A percentile compares a stretch with the other conserved stretches of the same genome.
Evolutionary conservation across 805 yeast genomes (phyloP).

Genomic region (Ogataea dorogensis): DNA sequence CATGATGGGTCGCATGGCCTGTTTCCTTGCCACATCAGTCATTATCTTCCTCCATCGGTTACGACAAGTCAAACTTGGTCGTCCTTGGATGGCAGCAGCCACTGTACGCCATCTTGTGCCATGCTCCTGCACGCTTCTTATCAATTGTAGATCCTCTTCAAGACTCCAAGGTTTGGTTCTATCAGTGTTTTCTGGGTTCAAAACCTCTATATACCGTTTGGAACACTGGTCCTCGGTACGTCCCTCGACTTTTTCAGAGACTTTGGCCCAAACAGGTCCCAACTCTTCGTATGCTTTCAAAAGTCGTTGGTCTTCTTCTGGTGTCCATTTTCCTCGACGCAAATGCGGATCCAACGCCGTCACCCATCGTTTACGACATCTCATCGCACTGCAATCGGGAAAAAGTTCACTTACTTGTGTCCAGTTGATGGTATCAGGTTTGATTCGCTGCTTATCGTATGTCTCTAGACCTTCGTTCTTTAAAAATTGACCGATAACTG

Average conservation of each 20-base stretch:
- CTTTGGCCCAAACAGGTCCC: constrained; percentile 87
- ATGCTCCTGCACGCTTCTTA: constrained; percentile 62
- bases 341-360: constrained; percentile 81
- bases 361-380: constrained; percentile 85
- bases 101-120: constrained; percentile 92
- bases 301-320: constrained; percentile 69
- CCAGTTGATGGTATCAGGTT: constrained; percentile 56
- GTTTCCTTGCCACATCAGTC: constrained; percentile 68
- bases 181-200: constrained; percentile 78
- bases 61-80: constrained; percentile 88
- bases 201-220: constrained; percentile 81
- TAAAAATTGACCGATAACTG: constrained; percentile 38
- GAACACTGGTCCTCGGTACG: constrained; percentile 96
- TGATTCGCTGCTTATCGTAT: constrained; percentile 30
- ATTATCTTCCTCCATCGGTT: constrained; percentile 90
- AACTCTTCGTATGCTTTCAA: constrained; percentile 59
- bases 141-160: constrained; percentile 71
- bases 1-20: constrained; percentile 54
- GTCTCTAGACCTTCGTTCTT: constrained; percentile 17
- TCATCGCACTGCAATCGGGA: constrained; percentile 64
- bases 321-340: constrained; percentile 84
- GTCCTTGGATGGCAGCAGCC: constrained; percentile 63
- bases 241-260: constrained; percentile 72
- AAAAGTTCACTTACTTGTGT: constrained; percentile 49
- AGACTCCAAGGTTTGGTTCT: constrained; percentile 75